Evolutionary conservation across 2,329 filamentous ascomycete genomes (phyloP), one percentile per base, ranked within the genome.

Genomic region (Hypoxylon sp.): DNA sequence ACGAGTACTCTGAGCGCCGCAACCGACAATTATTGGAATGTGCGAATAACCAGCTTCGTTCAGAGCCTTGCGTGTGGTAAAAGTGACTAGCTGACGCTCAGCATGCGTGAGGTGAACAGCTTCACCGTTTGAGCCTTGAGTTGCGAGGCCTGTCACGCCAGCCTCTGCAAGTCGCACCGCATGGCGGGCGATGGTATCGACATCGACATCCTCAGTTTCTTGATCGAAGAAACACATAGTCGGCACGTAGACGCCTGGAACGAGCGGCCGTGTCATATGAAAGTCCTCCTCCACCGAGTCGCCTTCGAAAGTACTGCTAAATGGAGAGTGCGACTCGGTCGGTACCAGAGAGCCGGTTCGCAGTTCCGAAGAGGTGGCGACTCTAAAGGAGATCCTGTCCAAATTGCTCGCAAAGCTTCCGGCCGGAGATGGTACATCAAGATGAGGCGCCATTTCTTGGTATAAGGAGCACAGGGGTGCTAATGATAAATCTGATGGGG

Each of bases 81-180:
- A 82, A 5, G 91, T 94, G 73, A 95, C 88, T 56, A 87, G 81
- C 51, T 86, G 85, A 65, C 92, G 88, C 80, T 95, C 92, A 23
- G 86, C 82, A 73, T 90, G 90, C 46, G 89, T 89, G 34, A 95
- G 85, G 75, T 94, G 92, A 11, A 94, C 91, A 6, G 93, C 92
- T 82, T 96, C 93, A 74, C 92, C 92, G 76, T 95, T 95, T 76
- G 90, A 93, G 50, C 92, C 92, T 78, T 94, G 92, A 10, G 90
- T 92, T 52, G 91, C 90, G 50, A 95, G 84, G 19, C 92, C 91
- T 14, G 90, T 86, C 45, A 94, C 87, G 69, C 92, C 92, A 28
- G 90, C 87, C 74, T 89, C 84, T 50, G 91, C 92, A n/a, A 95
- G 87, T 73, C 89, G 88, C 57, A 92, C 86, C 38, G 91, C 89